Evolutionary conservation across 176 grass and related monocot species (phyloP), one percentile per base, ranked within the genome.

Genomic region (Miscanthus lutarioriparius): DNA sequence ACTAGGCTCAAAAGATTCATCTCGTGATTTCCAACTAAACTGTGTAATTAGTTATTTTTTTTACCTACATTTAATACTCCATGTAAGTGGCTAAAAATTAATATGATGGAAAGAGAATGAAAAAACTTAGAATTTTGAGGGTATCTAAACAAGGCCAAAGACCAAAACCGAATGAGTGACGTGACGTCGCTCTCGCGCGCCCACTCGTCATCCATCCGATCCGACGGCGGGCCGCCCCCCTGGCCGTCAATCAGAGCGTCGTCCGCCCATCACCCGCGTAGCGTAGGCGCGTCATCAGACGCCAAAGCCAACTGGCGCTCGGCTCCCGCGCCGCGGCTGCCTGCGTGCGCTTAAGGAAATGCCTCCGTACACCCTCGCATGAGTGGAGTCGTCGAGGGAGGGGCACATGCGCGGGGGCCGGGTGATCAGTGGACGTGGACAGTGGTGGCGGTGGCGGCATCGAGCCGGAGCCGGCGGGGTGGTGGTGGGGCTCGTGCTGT

Each of bases 401-500:
- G 20, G 41, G 62, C 87, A 88, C 86, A 84, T 74, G 81, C 54
- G 74, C 67, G 59, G 1, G 69, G 41, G 76, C 7, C 13, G 54
- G 17, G 35, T n/a, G n/a, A n/a, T 2, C 23, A 38, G 23, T 16
- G 54, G 39, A 17, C 27, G 62, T 49, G 47, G 16, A 45, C 14
- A 5, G 1, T 41, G 40, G 17, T 54, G 51, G 72, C 7, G 72
- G 43, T 19, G 25, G 40, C 1, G 30, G 13, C 45, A 8, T 23
- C 2, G 35, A 43, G 5, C 62, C 6, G 8, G 74, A 38, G 53
- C 75, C 33, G 33, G 41, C 27, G 56, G 59, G 15, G 41, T 14
- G 72, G 72, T 20, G 49, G 51, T 78, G 78, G 83, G 88, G 35
- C 44, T 72, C 73, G 37, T 13, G 32, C 44, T 86, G 88, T 90